These are phyloP conservation scores for Umbilicaria muhlenbergii DNA, from an alignment of 495 filamentous ascomycete genomes.

Conservation along the genomic window DNA sequence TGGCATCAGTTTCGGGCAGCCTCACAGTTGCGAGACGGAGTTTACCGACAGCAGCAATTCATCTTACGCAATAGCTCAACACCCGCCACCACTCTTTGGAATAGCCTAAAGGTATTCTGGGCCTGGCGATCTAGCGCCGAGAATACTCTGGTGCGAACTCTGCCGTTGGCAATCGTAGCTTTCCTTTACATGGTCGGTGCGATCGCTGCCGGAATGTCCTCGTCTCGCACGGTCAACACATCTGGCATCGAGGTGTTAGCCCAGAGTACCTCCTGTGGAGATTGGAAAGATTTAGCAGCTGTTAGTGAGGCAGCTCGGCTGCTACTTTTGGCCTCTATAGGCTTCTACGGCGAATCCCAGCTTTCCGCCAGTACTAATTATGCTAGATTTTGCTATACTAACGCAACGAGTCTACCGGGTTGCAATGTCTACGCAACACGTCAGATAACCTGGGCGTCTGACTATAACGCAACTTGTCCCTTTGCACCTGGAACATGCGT, in stretches of 20 bases:
- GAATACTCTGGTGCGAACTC: conserved; percentile 10
- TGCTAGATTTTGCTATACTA: conserved; percentile 17
- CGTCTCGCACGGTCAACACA: conserved; percentile 17
- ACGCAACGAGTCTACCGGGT: neutral
- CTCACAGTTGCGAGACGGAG: conserved; percentile 7
- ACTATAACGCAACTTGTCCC: conserved; percentile 16
- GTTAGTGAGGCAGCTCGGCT: neutral
- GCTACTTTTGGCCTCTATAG: neutral
- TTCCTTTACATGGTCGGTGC: conserved; percentile 15
- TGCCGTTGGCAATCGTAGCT: conserved; percentile 16
- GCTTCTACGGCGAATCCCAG: conserved; percentile 11
- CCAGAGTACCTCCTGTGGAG: conserved; percentile 12
- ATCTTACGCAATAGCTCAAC: conserved; percentile 19
- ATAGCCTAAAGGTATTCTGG: conserved; percentile 11
- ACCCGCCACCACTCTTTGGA: conserved; percentile 13
- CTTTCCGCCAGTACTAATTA: conserved; percentile 13
- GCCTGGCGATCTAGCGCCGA: conserved; percentile 17
- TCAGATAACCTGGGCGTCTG: conserved; percentile 10
- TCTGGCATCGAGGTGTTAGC: conserved; percentile 17
- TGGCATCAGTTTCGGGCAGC: conserved; percentile 19
- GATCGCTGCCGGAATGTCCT: conserved; percentile 19
- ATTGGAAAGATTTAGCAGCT: conserved; percentile 3
- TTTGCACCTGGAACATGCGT: conserved; percentile 14
- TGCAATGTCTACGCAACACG: conserved; percentile 10
- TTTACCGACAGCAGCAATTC: conserved; percentile 23